Base-by-base conservation (phyloP, 2,329 filamentous ascomycete species). In the Penicillium sumatraense region DNA sequence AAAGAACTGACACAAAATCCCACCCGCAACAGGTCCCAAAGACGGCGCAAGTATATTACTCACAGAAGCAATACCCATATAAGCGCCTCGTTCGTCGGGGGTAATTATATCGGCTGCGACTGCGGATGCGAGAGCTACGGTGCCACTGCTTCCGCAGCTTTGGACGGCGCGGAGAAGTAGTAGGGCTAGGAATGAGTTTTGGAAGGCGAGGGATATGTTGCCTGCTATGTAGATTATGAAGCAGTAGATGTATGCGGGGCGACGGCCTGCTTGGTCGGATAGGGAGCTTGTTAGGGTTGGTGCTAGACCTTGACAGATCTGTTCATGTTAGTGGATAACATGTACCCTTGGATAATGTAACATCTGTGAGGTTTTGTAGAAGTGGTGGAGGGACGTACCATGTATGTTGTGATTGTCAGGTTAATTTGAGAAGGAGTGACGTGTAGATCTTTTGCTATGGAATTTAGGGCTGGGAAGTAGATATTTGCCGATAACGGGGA, bases 1-100 rank as follows among this genome's bases (percentile, higher is more conserved):
- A 0, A 82, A 62, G 33, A 75, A 73, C 46, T 79, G 74, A 0
- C 76, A 72, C 0, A 84, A 60, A 0, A 78, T 66, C 7, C 81
- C 82, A 1, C 81, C 81, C n/a, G 83, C 76, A 0, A 81, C 73
- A 0, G 82, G 82, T 0, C 78, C 80, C n/a, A 83, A 55, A 0
- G 79, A 77, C 3, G 79, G 79, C 0, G 74, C 78, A 16, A 81
- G 68, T 18, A 72, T 65, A n/a, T 63, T 67, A 1, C 67, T 66
- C 2, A 70, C 46, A 9, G 65, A 62, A 5, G 67, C 63, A 40
- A 70, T 55, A 9, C 75, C 78, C 66, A 81, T 75, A 53, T 74
- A 79, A 3, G 64, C 65, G 3, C 77, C 77, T 26, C 77, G 62
- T 48, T 79, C 75, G 1, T 68, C 71, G 21, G 69, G 65, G 10